phyloP scores from a whole-genome alignment of 2,329 filamentous ascomycete genomes.

The Tolypocladium capitatum region DNA sequence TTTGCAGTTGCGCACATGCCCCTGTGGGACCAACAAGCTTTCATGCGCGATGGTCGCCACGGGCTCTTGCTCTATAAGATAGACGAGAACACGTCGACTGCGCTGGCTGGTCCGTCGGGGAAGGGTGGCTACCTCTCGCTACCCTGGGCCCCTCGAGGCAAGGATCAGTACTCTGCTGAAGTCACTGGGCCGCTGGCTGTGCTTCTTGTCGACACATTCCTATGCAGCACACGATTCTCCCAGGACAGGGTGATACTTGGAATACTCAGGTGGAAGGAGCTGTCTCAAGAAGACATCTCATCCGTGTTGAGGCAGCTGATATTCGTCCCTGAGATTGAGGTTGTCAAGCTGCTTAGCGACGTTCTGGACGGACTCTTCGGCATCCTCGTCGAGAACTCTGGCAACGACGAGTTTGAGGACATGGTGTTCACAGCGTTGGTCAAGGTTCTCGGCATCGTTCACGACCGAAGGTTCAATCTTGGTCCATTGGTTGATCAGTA shows the following conservation, averaged over 20 bases:
- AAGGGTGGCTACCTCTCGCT: constrained; percentile 79
- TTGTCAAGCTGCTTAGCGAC: constrained; percentile 83
- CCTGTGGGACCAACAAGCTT: constrained; percentile 83
- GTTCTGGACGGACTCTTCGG: constrained; percentile 87
- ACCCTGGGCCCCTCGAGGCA: constrained; percentile 61
- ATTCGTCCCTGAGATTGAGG: constrained; percentile 93
- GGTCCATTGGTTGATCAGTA: constrained; percentile 86
- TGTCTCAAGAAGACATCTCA: constrained; percentile 56
- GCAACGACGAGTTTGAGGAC: constrained; percentile 85
- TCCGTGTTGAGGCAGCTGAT: constrained; percentile 68
- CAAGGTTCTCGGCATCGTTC: constrained; percentile 80
- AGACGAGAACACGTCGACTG: constrained; percentile 73
- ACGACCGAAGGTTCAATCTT: constrained; percentile 87
- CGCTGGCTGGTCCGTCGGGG: constrained; percentile 46
- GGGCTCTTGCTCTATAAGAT: constrained; percentile 75
- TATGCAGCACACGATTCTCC: constrained; percentile 90
- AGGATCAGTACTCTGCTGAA: constrained; percentile 56
- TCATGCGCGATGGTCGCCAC: constrained; percentile 75
- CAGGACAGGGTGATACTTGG: constrained; percentile 80
- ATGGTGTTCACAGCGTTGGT: constrained; percentile 84
- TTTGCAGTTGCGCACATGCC: constrained; percentile 91
- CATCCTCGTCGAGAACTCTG: constrained; percentile 80
- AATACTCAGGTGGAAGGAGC: constrained; percentile 74
- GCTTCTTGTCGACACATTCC: constrained; percentile 67
- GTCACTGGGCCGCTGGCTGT: constrained; percentile 68